Conservation (phyloP, 2,329 filamentous ascomycete genomes). For the Albophoma yamanashiensis region DNA sequence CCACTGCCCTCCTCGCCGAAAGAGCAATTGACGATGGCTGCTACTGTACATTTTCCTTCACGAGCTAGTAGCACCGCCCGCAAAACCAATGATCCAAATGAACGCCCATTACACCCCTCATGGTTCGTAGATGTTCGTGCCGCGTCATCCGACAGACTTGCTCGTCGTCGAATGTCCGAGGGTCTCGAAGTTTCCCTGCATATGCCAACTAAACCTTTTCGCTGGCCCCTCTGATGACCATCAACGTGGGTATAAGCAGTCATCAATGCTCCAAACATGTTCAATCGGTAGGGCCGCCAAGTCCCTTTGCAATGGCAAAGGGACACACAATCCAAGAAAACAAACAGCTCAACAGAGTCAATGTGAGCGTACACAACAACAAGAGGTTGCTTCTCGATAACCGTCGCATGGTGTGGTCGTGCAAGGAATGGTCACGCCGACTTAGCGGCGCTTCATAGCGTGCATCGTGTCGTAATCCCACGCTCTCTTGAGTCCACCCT, state of each 20-base stretch:
- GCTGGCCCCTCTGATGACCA: background rate
- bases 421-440: too few relatives aligned
- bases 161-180: background rate
- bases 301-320: background rate
- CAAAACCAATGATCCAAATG: background rate
- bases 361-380: background rate
- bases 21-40: background rate
- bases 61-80: background rate
- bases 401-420: background rate
- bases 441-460: conserved; percentile 18
- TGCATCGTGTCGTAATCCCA: conserved; percentile 44
- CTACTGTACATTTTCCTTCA: background rate
- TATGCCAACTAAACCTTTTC: background rate
- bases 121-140: background rate
- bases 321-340: background rate
- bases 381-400: background rate
- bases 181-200: background rate
- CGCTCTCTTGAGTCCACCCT: conserved; percentile 50
- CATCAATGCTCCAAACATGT: background rate
- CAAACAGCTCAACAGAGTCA: background rate
- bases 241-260: background rate
- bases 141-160: background rate
- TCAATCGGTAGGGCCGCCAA: background rate
- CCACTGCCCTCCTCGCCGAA: background rate
- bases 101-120: background rate